phyloP scores from a whole-genome alignment of 495 filamentous ascomycete species.

The Podospora bellae-mahoneyi region DNA sequence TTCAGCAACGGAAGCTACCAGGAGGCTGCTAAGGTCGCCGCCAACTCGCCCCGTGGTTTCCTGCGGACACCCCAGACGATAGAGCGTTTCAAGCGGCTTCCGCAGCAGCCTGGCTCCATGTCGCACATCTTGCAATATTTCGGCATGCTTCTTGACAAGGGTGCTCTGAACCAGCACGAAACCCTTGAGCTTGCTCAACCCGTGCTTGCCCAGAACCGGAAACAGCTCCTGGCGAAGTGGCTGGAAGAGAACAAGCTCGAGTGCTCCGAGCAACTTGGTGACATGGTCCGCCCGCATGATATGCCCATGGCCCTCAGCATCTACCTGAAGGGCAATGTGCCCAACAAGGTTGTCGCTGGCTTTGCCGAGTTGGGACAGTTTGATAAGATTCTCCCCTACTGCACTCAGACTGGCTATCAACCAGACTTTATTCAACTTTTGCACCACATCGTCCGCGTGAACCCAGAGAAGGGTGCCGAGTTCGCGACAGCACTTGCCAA shows the following conservation, averaged over 20 bases:
- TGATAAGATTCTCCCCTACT: constrained; percentile 90
- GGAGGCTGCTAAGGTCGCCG: constrained; percentile 91
- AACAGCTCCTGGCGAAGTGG: constrained; percentile 97
- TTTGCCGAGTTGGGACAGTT: constrained; percentile 95
- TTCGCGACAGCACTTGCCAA: constrained; percentile 87
- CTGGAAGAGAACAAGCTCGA: constrained; percentile 91
- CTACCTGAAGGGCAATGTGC: constrained; percentile 81
- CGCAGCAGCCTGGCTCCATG: constrained; percentile 70
- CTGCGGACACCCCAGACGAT: constrained; percentile 90
- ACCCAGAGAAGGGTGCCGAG: constrained; percentile 91
- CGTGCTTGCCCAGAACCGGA: constrained; percentile 87
- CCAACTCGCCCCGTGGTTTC: constrained; percentile 94
- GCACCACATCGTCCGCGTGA: constrained; percentile 86
- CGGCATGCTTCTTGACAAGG: constrained; percentile 94
- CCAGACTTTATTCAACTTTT: constrained; percentile 90
- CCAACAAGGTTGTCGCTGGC: constrained; percentile 89
- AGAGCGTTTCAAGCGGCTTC: constrained; percentile 85
- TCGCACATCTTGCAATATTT: constrained; percentile 97
- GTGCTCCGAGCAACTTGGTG: constrained; percentile 91
- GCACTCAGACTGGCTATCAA: constrained; percentile 74
- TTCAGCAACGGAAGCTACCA: constrained; percentile 70
- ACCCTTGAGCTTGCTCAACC: constrained; percentile 90
- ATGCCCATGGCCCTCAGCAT: constrained; percentile 77
- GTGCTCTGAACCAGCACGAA: constrained; percentile 84
- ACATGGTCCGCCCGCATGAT: constrained; percentile 88